Percentiles rank a stretch among this genome's conserved stretches.
These are phyloP conservation scores for Fomes fomentarius DNA, from an alignment of 1,284 basidiomycete species.

Conservation along the genomic window DNA sequence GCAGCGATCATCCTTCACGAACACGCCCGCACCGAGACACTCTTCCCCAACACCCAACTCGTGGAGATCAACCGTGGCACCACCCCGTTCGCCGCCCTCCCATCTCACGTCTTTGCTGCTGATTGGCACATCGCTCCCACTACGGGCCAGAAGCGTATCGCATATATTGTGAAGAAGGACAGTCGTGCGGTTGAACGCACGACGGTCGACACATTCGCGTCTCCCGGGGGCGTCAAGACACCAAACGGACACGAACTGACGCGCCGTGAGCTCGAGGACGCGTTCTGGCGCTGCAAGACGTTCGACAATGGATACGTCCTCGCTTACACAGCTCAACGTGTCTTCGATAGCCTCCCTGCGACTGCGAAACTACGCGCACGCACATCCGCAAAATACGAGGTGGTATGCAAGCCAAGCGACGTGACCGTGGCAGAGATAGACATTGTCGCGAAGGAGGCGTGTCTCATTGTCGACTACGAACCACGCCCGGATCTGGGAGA, in stretches of 20 bases:
- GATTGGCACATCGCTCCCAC: constrained; percentile 9
- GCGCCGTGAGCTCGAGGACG: constrained; percentile 25
- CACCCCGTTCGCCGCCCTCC: constrained; percentile 15
- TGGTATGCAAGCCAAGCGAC: constrained; percentile 21
- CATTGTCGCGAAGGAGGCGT: constrained; percentile 22
- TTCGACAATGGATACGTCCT: constrained; percentile 26
- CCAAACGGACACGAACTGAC: constrained; percentile 13
- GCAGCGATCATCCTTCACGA: constrained; percentile 24
- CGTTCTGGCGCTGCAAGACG: constrained; percentile 29
- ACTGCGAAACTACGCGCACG: constrained; percentile 22
- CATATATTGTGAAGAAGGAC: constrained; percentile 22
- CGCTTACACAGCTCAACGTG: constrained; percentile 24
- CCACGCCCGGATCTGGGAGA: constrained; percentile 21
- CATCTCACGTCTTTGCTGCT: constrained; percentile 16
- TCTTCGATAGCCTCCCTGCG: constrained; percentile 26
- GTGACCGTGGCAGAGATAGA: constrained; percentile 25
- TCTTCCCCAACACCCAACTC: constrained; percentile 22
- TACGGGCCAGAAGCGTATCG: constrained; percentile 12
- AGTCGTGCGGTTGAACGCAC: constrained; percentile 1
- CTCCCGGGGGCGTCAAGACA: constrained; percentile 18
- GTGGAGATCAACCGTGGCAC: constrained; percentile 22
- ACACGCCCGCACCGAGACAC: constrained; percentile 16
- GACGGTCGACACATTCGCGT: constrained; percentile 20
- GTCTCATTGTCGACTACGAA: constrained; percentile 24
- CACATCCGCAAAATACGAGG: constrained; percentile 22